phyloP scores from a whole-genome alignment of 176 grass and related monocot species.

The Aegilops tauschii region DNA sequence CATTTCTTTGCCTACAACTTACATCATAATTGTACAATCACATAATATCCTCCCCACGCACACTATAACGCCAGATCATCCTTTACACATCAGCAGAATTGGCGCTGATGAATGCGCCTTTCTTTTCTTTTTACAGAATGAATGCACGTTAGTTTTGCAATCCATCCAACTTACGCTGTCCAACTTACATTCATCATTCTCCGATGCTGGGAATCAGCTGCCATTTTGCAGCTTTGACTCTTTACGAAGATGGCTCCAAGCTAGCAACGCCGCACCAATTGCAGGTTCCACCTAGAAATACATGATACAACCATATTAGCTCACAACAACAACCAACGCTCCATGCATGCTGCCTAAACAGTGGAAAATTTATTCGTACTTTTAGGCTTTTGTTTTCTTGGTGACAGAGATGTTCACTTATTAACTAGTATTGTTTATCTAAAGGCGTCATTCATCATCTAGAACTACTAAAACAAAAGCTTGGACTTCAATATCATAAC shows the following conservation, averaged over 20 bases:
- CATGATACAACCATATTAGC: slow-evolving; percentile 5
- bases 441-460: neutral
- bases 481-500: neutral
- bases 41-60: neutral
- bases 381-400: neutral
- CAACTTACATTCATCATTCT: slow-evolving; percentile 20
- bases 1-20: slow-evolving; percentile 24
- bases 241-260: slow-evolving; percentile 48
- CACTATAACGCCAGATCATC: neutral
- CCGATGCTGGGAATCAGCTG: slow-evolving; percentile 22
- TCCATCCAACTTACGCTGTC: neutral
- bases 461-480: neutral
- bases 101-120: slow-evolving; percentile 23
- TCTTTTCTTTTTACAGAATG: slow-evolving; percentile 13
- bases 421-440: neutral
- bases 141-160: neutral
- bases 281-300: slow-evolving; percentile 80
- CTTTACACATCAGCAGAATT: slow-evolving; percentile 12
- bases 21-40: slow-evolving; percentile 31
- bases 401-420: neutral
- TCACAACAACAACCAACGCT: no score
- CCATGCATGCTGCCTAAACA: neutral
- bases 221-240: slow-evolving; percentile 47
- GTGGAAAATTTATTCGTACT: neutral
- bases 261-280: slow-evolving; percentile 82